phyloP scores from a whole-genome alignment of 768 basidiomycete species.

The Agaricus blazei region DNA sequence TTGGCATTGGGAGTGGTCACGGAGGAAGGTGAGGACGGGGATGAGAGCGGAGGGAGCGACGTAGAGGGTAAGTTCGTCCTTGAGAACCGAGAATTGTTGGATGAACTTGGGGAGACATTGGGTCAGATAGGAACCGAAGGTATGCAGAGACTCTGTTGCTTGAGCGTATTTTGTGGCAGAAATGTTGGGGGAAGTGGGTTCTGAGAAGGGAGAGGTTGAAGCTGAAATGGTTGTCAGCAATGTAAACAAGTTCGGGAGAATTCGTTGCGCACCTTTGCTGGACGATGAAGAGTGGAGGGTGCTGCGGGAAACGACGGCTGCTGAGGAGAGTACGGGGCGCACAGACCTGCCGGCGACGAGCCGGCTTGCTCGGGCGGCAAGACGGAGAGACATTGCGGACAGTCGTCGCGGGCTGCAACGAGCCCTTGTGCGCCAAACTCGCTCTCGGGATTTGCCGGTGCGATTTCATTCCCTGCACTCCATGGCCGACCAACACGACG shows the following conservation, averaged over 20 bases:
- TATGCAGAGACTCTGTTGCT: constrained; percentile 76
- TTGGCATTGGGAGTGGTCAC: constrained; percentile 93
- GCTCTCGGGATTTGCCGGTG: constrained; percentile 31
- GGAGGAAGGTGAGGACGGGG: constrained; percentile 86
- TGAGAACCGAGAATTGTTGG: constrained; percentile 95
- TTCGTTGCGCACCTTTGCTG: constrained; percentile 38
- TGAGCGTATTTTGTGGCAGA: constrained; percentile 66
- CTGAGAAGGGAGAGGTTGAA: constrained; percentile 76
- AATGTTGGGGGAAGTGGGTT: constrained; percentile 87
- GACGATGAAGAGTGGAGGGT: constrained; percentile 43
- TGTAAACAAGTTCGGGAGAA: constrained; percentile 4
- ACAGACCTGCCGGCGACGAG: constrained; percentile 35
- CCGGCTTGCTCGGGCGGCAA: constrained; percentile 37
- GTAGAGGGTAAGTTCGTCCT: constrained; percentile 93
- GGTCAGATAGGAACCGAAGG: constrained; percentile 88
- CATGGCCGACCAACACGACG: constrained; percentile 20
- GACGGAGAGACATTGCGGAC: constrained; percentile 30
- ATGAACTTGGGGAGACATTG: constrained; percentile 95
- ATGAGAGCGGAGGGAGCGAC: constrained; percentile 75
- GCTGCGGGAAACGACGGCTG: constrained; percentile 16
- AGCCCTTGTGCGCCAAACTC: constrained; percentile 5
- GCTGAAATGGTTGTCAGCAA: constrained; percentile 29
- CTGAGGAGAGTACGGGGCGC: constrained; percentile 24
- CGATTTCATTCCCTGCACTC: constrained; percentile 9
- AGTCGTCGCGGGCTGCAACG: constrained; percentile 13